Base-by-base conservation (phyloP, 1,284 basidiomycete species). In the Rhodotorula sp. region DNA sequence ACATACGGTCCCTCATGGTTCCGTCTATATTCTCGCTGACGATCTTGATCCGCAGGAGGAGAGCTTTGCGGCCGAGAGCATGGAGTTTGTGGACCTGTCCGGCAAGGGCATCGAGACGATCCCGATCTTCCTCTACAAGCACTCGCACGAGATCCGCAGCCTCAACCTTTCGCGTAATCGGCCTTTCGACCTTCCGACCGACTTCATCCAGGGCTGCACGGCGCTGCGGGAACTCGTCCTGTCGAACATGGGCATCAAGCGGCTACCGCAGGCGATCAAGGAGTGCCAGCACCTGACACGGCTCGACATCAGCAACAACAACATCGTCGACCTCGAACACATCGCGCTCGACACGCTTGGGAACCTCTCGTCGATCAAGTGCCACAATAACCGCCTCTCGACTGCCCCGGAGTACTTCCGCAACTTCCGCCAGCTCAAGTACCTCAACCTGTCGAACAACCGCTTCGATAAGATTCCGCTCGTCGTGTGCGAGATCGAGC, bases 401-500 rank as follows among this genome's bases (percentile, higher is more conserved):
- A 87, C 86, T 67, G 85, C 99, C 4, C 94, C 96, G 0, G 86
- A 86, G 80, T 91, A 92, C 78, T 94, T 98, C 76, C 85, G 88
- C 5, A 84, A 88, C 26, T 83, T 99, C 75, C 83, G 85, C 50
- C 81, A 84, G 59, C 85, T 98, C 62, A 87, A 86, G 64, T 87
- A 87, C 58, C 85, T 99, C 76, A 96, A 98, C 82, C 90, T 99
- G 72, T 96, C 93, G 59, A 99, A 98, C 82, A 99, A 99, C 83
- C 92, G 93, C 78, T 94, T 98, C 79, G 87, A 87, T 54, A 81
- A 79, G n/a, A 85, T 99, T 68, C 94, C 95, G 0, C 71, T 82
- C 0, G 89, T 91, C 31, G 85, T 99, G 26, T 89, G 87, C 79
- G 83, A 89, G 68, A 87, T 98, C 78, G 82, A 84, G 9, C 86